Conservation (phyloP, 2,329 filamentous ascomycete species). For the Colletotrichum sp. region DNA sequence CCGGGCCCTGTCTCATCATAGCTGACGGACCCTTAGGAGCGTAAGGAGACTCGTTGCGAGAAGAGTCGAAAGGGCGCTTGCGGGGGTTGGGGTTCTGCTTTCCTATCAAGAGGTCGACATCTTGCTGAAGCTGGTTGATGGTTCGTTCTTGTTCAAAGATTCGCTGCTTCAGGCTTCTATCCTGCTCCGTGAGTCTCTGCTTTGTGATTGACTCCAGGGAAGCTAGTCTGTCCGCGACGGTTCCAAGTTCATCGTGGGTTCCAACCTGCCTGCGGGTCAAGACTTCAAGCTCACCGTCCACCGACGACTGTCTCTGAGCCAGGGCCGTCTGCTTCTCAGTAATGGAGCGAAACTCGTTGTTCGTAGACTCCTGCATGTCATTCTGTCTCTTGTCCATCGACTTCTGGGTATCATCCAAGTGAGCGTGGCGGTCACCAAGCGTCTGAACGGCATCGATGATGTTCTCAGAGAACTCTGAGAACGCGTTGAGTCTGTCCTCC, state of each 20-base stretch:
- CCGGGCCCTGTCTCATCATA: not conserved
- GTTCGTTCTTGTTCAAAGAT: not conserved
- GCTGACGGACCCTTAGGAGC: not conserved
- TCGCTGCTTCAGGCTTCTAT: not conserved
- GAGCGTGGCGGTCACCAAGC: not conserved
- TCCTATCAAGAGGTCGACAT: not conserved
- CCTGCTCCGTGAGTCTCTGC: not conserved
- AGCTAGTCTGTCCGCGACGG: not conserved
- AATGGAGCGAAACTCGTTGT: not conserved
- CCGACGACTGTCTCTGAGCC: not conserved
- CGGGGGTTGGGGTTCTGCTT: not conserved
- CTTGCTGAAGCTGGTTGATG: not conserved
- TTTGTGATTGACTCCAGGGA: not conserved
- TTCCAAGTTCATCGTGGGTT: not conserved
- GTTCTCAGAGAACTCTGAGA: not conserved
- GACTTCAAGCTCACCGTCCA: not conserved
- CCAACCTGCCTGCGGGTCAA: not conserved
- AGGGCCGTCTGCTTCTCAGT: not conserved
- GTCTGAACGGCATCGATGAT: not conserved
- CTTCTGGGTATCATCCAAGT: not conserved
- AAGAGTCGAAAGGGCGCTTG: not conserved
- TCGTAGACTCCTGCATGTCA: not conserved
- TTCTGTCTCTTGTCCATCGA: not conserved
- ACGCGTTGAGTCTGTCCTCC: not conserved
- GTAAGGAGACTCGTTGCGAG: not conserved